Conservation (phyloP, 768 basidiomycete species). For the Leccinum uliginosum region DNA sequence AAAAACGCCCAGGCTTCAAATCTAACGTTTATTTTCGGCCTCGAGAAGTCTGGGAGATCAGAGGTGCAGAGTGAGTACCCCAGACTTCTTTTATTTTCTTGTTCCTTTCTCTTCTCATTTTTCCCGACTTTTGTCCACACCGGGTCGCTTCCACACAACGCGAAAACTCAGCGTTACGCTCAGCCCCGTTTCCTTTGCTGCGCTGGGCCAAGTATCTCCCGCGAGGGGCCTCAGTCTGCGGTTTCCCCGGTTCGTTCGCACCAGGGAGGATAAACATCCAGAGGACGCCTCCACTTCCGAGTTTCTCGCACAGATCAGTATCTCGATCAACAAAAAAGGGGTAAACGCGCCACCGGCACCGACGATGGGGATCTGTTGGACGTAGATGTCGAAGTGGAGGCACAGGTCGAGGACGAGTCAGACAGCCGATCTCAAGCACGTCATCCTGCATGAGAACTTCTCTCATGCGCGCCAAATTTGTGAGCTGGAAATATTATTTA, state of each 20-base stretch:
- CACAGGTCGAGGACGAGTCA: slow-evolving; percentile 28
- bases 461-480: not conserved
- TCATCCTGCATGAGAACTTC: not conserved
- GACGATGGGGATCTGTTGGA: slow-evolving; percentile 65
- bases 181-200: slow-evolving; percentile 83
- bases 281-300: slow-evolving; percentile 70
- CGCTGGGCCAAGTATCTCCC: slow-evolving; percentile 54
- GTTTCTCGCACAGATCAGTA: slow-evolving; percentile 70
- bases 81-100: not conserved
- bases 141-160: not conserved
- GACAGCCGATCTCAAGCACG: slow-evolving; percentile 13
- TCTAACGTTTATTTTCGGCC: slow-evolving; percentile 71
- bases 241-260: slow-evolving; percentile 80
- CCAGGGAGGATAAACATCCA: slow-evolving; percentile 68
- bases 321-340: slow-evolving; percentile 50
- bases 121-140: not conserved
- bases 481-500: not conserved
- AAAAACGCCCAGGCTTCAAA: slow-evolving; percentile 41
- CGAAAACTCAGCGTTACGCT: slow-evolving; percentile 57
- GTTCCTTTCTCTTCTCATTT: not conserved
- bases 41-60: slow-evolving; percentile 85
- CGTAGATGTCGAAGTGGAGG: slow-evolving; percentile 34
- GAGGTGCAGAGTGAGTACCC: slow-evolving; percentile 59
- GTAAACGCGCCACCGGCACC: slow-evolving; percentile 31
- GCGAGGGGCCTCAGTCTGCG: slow-evolving; percentile 72